Conservation (phyloP, 2,329 filamentous ascomycete species). For the Fusarium chuoi region DNA sequence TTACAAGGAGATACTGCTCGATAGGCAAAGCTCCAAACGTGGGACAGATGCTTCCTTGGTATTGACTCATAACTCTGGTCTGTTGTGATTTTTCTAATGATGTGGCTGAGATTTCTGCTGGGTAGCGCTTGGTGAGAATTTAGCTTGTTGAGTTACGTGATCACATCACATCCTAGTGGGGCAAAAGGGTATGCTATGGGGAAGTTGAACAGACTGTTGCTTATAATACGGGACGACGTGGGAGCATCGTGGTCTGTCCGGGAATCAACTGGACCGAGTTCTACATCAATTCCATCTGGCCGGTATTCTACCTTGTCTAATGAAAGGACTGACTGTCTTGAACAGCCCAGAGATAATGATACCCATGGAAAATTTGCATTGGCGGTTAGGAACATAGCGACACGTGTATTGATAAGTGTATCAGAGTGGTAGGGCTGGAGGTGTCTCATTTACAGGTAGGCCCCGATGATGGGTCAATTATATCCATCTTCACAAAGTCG, state of each 20-base stretch:
- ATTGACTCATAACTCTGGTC: not conserved
- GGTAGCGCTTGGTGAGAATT: not conserved
- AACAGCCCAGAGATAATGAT: not conserved
- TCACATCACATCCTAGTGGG: too few species aligned
- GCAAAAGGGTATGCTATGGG: too few species aligned
- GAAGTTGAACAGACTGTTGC: not conserved
- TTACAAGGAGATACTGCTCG: not conserved
- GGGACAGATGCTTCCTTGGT: rapidly evolving
- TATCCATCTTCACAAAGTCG: not conserved
- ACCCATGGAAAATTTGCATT: rapidly evolving
- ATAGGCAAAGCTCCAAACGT: not conserved
- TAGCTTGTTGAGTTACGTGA: not conserved
- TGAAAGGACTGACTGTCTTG: not conserved
- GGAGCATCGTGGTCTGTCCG: not conserved
- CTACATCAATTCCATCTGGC: too few species aligned
- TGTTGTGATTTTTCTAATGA: too few species aligned
- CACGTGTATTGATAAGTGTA: not conserved
- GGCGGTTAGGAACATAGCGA: not conserved
- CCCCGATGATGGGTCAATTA: not conserved
- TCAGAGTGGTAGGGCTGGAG: rapidly evolving
- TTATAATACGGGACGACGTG: not conserved
- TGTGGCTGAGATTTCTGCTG: not conserved
- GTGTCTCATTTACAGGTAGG: not conserved
- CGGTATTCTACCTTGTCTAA: too few species aligned
- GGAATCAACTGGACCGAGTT: not conserved